Evolutionary conservation across 148 eudicot genomes (phyloP), one percentile per base, ranked within the genome.

Genomic region (Rhododendron simsii): DNA sequence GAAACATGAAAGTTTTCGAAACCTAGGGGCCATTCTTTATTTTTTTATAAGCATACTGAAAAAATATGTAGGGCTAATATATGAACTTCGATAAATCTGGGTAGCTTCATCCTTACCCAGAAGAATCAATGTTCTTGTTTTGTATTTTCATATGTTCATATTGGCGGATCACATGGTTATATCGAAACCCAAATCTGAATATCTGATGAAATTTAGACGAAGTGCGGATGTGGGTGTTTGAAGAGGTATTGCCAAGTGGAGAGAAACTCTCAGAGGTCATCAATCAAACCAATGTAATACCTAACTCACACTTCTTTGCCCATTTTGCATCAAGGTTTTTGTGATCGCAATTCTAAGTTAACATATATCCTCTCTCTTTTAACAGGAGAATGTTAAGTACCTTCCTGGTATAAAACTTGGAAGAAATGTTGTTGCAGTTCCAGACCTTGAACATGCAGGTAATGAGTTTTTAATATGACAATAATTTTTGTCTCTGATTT

Each of bases 221-320:
- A 93, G 99, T 97, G 87, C 94, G 91, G 90, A 95, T 97, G 99
- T 97, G 99, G 99, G 98, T 97, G 15, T 92, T 86, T 81, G 99
- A 97, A 89, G 99, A 97, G 92, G 91, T 84, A 12, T 85, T 97
- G 88, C 95, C 96, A 21, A 88, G 79, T 81, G 99, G 98, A 12
- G 93, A 91, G 89, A 94, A 91, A 82, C 94, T 97, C 89, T 91
- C 98, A 1, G 88, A 91, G 45, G 91, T 93, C 87, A 95, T 97
- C 87, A 95, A 97, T 86, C 90, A 86, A 83, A 90, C 98, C 85
- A 93, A 95, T 89, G 99, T 97, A 93, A 93, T 81, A 35, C 3
- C 21, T 20, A 18, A 18, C 39, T 77, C 13, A 12, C 28, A 21
- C n/a, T 77, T 77, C 51, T 20, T 73, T 13, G 65, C 44, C 33